Evolutionary conservation across 768 basidiomycete genomes (phyloP).

Genomic region (Heimioporus sp.): DNA sequence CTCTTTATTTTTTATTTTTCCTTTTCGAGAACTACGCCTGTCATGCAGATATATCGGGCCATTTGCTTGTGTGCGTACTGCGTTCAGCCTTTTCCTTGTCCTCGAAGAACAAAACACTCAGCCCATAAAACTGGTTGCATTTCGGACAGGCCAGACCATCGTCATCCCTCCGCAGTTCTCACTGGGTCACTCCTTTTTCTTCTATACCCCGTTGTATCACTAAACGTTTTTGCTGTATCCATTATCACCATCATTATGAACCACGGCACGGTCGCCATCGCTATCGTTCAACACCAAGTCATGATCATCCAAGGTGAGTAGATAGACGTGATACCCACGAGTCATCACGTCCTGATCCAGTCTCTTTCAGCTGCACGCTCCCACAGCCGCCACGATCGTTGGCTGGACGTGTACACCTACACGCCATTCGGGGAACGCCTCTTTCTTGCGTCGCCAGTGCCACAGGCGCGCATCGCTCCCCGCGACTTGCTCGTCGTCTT

Average conservation of each 20-base stretch:
- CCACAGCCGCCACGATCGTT: slow-evolving; percentile 53
- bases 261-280: slow-evolving; percentile 63
- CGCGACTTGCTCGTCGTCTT: slow-evolving; percentile 61
- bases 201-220: slow-evolving; percentile 17
- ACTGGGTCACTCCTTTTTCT: slow-evolving; percentile 2
- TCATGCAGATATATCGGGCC: too few species aligned
- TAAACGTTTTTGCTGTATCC: slow-evolving; percentile 15
- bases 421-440: slow-evolving; percentile 61
- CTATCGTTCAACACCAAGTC: slow-evolving; percentile 65
- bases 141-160: background rate
- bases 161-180: background rate
- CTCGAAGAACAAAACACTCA: slow-evolving; percentile 16
- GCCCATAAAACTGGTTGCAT: slow-evolving; percentile 19
- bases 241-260: slow-evolving; percentile 36
- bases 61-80: too few species aligned
- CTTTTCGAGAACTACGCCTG: too few species aligned
- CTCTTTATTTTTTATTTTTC: background rate
- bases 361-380: slow-evolving; percentile 49
- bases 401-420: slow-evolving; percentile 66
- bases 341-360: slow-evolving; percentile 4
- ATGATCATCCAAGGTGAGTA: slow-evolving; percentile 65
- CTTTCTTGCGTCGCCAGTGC: slow-evolving; percentile 60
- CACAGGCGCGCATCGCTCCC: slow-evolving; percentile 59
- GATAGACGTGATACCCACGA: too few species aligned
- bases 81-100: too few species aligned